A percentile compares a stretch with the other conserved stretches of the same genome.
Evolutionary conservation across 2,329 filamentous ascomycete genomes (phyloP).

Genomic region (Epicoccum sorghinum): DNA sequence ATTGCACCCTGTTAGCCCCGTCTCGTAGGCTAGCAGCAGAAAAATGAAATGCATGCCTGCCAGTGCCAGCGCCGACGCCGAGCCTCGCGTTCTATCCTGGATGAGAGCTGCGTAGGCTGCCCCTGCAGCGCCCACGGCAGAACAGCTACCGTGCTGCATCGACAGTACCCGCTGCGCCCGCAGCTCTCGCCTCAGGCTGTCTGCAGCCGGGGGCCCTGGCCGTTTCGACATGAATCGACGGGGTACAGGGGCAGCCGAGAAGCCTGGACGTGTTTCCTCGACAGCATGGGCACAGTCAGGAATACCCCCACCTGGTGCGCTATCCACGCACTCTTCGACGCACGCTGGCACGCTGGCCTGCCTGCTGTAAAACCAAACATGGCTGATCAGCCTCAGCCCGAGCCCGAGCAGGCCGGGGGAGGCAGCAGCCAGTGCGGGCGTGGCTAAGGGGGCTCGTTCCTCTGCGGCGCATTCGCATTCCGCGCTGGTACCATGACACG

Average conservation of each 20-base stretch:
- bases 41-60: slow-evolving; percentile 28
- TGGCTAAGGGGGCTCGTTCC: slow-evolving; percentile 2
- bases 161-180: slow-evolving; percentile 26
- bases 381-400: slow-evolving; percentile 26
- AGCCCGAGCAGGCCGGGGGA: neutral
- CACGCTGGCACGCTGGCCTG: slow-evolving; percentile 11
- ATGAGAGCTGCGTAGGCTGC: slow-evolving; percentile 23
- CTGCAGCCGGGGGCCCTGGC: slow-evolving; percentile 34
- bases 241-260: slow-evolving; percentile 25
- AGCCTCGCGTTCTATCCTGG: slow-evolving; percentile 35
- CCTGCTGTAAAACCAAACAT: slow-evolving; percentile 35
- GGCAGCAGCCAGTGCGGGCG: neutral
- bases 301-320: slow-evolving; percentile 34
- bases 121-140: slow-evolving; percentile 28
- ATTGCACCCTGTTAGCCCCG: slow-evolving; percentile 8
- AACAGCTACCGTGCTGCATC: slow-evolving; percentile 20
- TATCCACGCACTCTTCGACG: slow-evolving; percentile 10
- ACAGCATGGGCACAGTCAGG: slow-evolving; percentile 33
- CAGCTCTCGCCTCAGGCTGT: slow-evolving; percentile 29
- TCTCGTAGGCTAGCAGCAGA: slow-evolving; percentile 29
- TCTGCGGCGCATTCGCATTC: neutral
- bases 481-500: neutral
- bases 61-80: slow-evolving; percentile 11
- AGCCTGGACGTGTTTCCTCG: slow-evolving; percentile 28
- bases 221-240: slow-evolving; percentile 36